Conservation (phyloP, 108 stramenopile genomes). For the Conticribra guillardii region DNA sequence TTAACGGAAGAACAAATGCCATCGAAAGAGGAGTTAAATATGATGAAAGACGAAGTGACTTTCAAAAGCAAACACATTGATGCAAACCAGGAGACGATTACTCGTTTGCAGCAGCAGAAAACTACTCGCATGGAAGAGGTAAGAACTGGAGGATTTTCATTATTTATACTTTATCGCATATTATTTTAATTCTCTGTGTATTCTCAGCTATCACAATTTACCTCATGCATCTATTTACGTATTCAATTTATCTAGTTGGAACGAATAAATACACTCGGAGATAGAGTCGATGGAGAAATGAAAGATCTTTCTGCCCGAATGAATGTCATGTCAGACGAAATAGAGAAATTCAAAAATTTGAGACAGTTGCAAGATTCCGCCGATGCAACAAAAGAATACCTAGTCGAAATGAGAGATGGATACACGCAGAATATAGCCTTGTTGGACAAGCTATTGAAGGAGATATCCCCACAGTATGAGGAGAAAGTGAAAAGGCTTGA, state of each 20-base stretch:
- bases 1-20: conserved; percentile 15
- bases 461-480: neutral
- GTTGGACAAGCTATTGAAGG: conserved; percentile 7
- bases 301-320: conserved; percentile 12
- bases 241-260: conserved; percentile 1
- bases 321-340: conserved; percentile 14
- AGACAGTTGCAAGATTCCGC: conserved; percentile 19
- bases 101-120: conserved; percentile 25
- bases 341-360: conserved; percentile 8
- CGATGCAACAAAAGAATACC: conserved; percentile 10
- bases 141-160: neutral
- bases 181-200: no score
- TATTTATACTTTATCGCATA: no score
- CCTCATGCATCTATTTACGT: no score
- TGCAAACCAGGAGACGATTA: conserved; percentile 22
- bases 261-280: conserved; percentile 21
- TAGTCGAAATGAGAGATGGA: conserved; percentile 25
- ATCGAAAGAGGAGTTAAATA: conserved; percentile 28
- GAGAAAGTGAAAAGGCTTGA: conserved; percentile 2
- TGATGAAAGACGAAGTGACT: conserved; percentile 28
- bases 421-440: conserved; percentile 7
- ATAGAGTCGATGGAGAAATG: conserved; percentile 15
- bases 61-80: conserved; percentile 31
- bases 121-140: conserved; percentile 30
- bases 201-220: no score